Conservation (phyloP, 176 grass and related monocot species). For the Hordeum marinum region DNA sequence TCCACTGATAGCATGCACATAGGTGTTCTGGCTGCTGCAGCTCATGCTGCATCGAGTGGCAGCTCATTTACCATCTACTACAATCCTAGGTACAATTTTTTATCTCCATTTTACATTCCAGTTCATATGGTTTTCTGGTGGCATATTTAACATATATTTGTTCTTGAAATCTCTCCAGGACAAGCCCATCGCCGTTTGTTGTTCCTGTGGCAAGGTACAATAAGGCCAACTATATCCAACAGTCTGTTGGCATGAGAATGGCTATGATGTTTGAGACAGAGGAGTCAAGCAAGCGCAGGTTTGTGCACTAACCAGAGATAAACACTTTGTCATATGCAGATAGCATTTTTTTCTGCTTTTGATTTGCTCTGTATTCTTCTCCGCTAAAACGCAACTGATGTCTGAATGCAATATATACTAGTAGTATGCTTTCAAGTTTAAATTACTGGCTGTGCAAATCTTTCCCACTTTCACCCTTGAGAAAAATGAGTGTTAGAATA, state of each 20-base stretch:
- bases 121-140: constrained; percentile 5
- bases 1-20: constrained; percentile 99
- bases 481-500: neutral
- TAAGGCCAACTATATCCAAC: constrained; percentile 71
- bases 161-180: constrained; percentile 45
- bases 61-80: constrained; percentile 94
- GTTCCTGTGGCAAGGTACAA: constrained; percentile 77
- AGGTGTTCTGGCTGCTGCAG: constrained; percentile 89
- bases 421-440: neutral
- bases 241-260: constrained; percentile 88
- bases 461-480: neutral
- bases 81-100: constrained; percentile 67
- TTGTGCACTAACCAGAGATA: neutral
- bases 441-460: neutral
- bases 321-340: neutral
- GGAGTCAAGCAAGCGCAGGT: constrained; percentile 95
- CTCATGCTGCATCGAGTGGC: constrained; percentile 84
- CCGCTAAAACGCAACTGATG: no score
- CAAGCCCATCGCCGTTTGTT: constrained; percentile 83
- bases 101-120: neutral
- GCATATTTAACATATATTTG: neutral
- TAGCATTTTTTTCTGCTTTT: neutral
- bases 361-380: no score
- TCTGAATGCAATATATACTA: neutral
- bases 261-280: constrained; percentile 99